Conservation (phyloP, 805 yeast genomes). For the Starmerella stigmatis region DNA sequence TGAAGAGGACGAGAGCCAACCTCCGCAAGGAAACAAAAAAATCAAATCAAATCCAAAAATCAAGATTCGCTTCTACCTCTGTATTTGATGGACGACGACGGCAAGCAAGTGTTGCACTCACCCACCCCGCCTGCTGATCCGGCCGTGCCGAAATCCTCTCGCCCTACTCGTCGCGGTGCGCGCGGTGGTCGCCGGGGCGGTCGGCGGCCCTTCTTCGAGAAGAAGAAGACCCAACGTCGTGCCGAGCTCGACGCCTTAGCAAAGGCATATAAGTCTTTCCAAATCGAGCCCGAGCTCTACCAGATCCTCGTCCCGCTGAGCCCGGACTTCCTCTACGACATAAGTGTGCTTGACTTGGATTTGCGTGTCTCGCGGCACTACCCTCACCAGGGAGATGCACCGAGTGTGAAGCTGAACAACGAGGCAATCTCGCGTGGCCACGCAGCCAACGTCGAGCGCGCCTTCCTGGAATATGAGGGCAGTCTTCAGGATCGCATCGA, state of each 20-base stretch:
- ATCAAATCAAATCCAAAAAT: too few relatives aligned
- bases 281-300: constrained; percentile 20
- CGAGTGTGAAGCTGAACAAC: constrained; percentile 38
- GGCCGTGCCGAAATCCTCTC: neutral
- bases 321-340: constrained; percentile 63
- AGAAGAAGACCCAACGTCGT: constrained; percentile 20
- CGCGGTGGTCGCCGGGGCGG: constrained; percentile 6
- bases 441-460: constrained; percentile 55
- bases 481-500: constrained; percentile 44
- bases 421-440: constrained; percentile 61
- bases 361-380: constrained; percentile 47
- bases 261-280: constrained; percentile 11
- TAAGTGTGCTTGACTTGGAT: constrained; percentile 43
- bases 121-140: neutral
- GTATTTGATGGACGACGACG: too few relatives aligned
- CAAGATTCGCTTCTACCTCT: too few relatives aligned
- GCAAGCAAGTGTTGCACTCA: too few relatives aligned
- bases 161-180: neutral
- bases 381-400: constrained; percentile 33
- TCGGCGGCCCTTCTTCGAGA: constrained; percentile 3
- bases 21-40: too few relatives aligned
- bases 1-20: too few relatives aligned
- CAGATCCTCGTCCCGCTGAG: constrained; percentile 42
- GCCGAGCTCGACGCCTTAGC: constrained; percentile 20
- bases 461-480: constrained; percentile 37